Evolutionary conservation across 768 basidiomycete species (phyloP).

Genomic region (Clathrus columnatus): DNA sequence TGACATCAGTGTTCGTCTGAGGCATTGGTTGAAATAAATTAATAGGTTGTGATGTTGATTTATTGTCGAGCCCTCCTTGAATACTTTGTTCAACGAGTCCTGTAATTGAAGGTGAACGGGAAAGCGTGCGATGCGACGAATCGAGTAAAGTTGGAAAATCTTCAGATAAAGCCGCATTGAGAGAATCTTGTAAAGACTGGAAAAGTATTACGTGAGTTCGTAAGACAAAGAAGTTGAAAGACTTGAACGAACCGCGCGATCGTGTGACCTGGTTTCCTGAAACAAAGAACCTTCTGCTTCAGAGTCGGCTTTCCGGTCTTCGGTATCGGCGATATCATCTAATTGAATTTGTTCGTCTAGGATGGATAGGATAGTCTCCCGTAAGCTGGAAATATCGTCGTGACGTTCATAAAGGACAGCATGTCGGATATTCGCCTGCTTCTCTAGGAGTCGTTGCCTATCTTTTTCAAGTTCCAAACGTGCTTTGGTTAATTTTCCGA

Average conservation of each 20-base stretch:
- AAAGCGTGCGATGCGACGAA: background rate
- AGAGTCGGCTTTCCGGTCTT: background rate
- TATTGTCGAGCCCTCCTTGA: background rate
- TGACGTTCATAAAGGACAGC: constrained; percentile 19
- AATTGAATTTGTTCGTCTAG: background rate
- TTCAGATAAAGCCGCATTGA: constrained; percentile 42
- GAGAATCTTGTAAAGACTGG: constrained; percentile 38
- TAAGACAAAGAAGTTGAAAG: background rate
- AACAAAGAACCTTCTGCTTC: background rate
- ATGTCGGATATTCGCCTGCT: constrained; percentile 41
- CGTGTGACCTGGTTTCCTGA: background rate
- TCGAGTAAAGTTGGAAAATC: constrained; percentile 31
- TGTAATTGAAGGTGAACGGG: background rate
- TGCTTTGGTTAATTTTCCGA: constrained; percentile 47
- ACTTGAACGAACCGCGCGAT: constrained; percentile 1
- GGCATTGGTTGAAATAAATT: background rate
- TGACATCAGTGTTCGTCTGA: background rate
- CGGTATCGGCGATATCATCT: background rate
- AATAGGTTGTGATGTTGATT: background rate
- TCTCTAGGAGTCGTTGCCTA: constrained; percentile 45
- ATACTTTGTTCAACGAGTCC: background rate
- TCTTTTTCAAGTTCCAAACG: constrained; percentile 59
- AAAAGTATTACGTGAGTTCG: background rate
- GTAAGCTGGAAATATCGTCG: background rate
- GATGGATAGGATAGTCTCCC: background rate